Evolutionary conservation across 1,284 basidiomycete species (phyloP), one percentile per base, ranked within the genome.

Genomic region (Leccinum pachyderme): DNA sequence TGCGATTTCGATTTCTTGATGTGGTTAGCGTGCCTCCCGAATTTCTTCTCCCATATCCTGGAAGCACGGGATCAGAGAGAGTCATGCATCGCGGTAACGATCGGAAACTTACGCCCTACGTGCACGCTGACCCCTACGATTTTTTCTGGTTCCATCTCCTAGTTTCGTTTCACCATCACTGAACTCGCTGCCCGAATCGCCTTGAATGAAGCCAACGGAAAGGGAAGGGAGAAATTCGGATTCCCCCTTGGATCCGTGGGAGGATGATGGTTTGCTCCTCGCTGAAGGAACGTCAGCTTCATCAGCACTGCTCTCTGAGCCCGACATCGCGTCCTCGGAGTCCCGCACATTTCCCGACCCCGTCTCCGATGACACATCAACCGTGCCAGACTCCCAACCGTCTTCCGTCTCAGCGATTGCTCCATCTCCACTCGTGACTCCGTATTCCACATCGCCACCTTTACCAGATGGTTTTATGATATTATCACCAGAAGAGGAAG

Each of bases 21-120:
- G 73, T 98, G 95, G 70, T 95, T 96, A 12, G 95, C 95, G 57
- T 87, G 85, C 59, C 80, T 83, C 52, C 95, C 95, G 66, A 86
- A 98, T 73, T 95, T 98, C 75, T 95, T 95, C 76, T 97, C 95
- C 94, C 95, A 98, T 60, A 98, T 95, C 1, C 95, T 97, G 63
- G 18, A 22, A 5, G 22, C 15, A 41, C 13, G 46, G 53, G 41
- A 33, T 63, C 56, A 61, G 43, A 53, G 47, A 49, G 46, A 58
- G 18, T 18, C 29, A 52, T 48, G 31, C 52, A 55, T 7, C 43
- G 28, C 33, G 27, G 27, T 44, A 54, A 31, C 31, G 11, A 27
- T 3, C 24, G 31, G 9, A 35, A 4, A 47, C 93, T 81, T 72
- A 96, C 92, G 91, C 91, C 76, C 90, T 81, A 54, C 95, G 79